Evolutionary conservation across 441 rosid genomes (phyloP).

Genomic region (Capsella rubella): DNA sequence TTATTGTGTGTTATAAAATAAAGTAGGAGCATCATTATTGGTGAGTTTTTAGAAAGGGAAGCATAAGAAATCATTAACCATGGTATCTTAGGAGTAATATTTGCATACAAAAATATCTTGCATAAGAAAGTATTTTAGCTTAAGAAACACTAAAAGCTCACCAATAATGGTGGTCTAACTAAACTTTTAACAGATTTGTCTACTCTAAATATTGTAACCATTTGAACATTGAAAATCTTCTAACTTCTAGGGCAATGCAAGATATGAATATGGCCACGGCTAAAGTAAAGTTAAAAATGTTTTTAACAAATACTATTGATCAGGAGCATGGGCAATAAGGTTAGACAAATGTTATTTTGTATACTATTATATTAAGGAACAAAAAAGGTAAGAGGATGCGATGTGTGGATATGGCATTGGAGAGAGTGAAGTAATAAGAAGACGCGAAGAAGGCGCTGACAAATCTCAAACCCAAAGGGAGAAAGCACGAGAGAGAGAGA

Average conservation of each 20-base stretch:
- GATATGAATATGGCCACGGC: not conserved
- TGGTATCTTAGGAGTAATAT: too few relatives aligned
- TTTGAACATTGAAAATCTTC: conserved; percentile 27
- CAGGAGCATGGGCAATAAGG: conserved; percentile 13
- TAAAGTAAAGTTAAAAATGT: conserved; percentile 9
- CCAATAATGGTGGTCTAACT: too few relatives aligned
- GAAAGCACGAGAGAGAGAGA: conserved; percentile 45
- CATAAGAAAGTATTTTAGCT: too few relatives aligned
- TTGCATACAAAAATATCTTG: too few relatives aligned
- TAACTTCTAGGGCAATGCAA: conserved; percentile 32
- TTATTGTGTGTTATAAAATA: too few relatives aligned
- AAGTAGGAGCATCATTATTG: too few relatives aligned
- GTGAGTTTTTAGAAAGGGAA: too few relatives aligned
- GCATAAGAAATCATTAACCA: too few relatives aligned
- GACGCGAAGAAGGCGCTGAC: conserved; percentile 46
- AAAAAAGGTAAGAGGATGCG: not conserved
- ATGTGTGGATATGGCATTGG: conserved; percentile 40
- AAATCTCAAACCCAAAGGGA: conserved; percentile 42
- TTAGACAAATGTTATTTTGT: not conserved
- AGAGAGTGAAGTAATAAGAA: conserved; percentile 39
- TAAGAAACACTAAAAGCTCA: too few relatives aligned
- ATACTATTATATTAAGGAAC: not conserved
- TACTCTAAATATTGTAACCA: too few relatives aligned
- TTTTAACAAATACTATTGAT: not conserved
- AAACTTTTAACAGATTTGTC: too few relatives aligned